Evolutionary conservation across 495 filamentous ascomycete species (phyloP).

Genomic region (Hapsidospora chrysogenum): DNA sequence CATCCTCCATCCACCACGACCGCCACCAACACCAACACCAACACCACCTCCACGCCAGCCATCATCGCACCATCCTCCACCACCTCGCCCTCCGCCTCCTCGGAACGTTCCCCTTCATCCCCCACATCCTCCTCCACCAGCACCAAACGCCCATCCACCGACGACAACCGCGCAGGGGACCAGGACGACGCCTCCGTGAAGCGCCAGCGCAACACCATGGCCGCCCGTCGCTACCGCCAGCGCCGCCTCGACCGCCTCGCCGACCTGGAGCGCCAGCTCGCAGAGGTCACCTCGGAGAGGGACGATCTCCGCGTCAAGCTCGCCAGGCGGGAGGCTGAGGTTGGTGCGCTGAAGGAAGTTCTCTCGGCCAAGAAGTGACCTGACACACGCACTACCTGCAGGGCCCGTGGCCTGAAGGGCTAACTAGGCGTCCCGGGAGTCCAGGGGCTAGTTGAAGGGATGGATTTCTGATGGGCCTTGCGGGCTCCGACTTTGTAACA

Average conservation of each 20-base stretch:
- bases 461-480: no score
- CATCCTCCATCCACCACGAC: background rate
- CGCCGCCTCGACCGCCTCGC: constrained; percentile 49
- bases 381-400: no score
- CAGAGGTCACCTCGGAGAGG: constrained; percentile 39
- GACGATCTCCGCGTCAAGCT: constrained; percentile 48
- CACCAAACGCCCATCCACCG: background rate
- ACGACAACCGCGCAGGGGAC: no score
- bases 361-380: constrained; percentile 14
- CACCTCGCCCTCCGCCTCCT: background rate
- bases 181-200: constrained; percentile 15
- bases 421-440: no score
- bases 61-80: background rate
- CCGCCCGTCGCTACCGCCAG: constrained; percentile 55
- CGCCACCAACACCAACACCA: no score
- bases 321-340: constrained; percentile 47
- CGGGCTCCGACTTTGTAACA: no score
- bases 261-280: constrained; percentile 43
- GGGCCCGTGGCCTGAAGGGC: no score
- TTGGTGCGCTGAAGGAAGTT: constrained; percentile 25
- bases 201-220: constrained; percentile 50
- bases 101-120: background rate
- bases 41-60: background rate
- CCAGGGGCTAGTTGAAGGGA: no score
- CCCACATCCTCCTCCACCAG: background rate